These are phyloP conservation scores for Xylaria sp. DNA, from an alignment of 495 filamentous ascomycete genomes.

Conservation along the genomic window DNA sequence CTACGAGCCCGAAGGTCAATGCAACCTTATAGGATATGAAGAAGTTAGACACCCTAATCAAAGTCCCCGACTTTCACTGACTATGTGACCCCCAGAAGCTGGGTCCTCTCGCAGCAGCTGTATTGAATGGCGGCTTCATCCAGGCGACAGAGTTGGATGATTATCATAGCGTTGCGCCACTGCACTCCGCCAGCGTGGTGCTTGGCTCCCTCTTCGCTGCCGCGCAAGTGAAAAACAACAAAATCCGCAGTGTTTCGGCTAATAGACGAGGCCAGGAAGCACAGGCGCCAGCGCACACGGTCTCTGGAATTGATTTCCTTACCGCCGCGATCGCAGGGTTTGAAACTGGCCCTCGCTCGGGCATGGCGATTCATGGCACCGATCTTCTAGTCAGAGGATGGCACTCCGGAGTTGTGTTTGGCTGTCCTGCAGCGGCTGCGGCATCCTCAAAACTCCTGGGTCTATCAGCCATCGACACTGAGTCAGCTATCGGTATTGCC, in stretches of 20 bases:
- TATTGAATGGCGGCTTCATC: constrained; percentile 53
- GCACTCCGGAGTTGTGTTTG: constrained; percentile 56
- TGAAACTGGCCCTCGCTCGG: constrained; percentile 51
- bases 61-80: background rate
- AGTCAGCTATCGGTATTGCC: constrained; percentile 51
- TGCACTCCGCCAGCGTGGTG: constrained; percentile 46
- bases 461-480: constrained; percentile 40
- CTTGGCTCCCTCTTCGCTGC: constrained; percentile 52
- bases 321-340: constrained; percentile 48
- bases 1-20: constrained; percentile 44
- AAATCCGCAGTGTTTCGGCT: constrained; percentile 28
- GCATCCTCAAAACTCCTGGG: constrained; percentile 49
- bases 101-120: constrained; percentile 45
- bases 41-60: constrained; percentile 27
- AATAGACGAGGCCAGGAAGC: background rate
- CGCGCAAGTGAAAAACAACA: constrained; percentile 32
- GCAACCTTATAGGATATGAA: constrained; percentile 43
- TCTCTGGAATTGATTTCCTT: constrained; percentile 37
- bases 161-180: constrained; percentile 47
- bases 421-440: constrained; percentile 48
- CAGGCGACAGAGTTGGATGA: constrained; percentile 55
- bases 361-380: constrained; percentile 46
- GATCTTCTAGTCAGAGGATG: constrained; percentile 52
- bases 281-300: background rate
- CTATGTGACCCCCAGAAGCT: constrained; percentile 15